Evolutionary conservation across 768 basidiomycete genomes (phyloP), one percentile per base, ranked within the genome.

Genomic region (Tylopilus sp.): DNA sequence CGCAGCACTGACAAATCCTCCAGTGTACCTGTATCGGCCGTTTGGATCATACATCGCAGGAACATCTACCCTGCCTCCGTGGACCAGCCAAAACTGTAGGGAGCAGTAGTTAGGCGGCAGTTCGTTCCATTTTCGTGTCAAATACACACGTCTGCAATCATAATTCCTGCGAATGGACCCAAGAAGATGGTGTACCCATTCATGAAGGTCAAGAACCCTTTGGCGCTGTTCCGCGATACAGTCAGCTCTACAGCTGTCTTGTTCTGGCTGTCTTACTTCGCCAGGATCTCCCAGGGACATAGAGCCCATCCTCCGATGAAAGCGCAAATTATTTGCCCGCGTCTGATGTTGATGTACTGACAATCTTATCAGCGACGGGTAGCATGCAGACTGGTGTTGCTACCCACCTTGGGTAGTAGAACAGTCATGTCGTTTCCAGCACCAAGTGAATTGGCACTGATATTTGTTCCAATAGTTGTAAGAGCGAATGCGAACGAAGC

Each of bases 271-370:
- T 17, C 58, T 34, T 26, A 66, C 66, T 74, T 77, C 4, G 76
- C 75, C 29, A 94, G 74, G 49, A 95, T 91, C 69, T 92, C 83
- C 92, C 92, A 95, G 4, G 92, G 90, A 56, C 82, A 84, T n/a
- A 91, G 69, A 0, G 78, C 83, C 92, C 92, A 95, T 1, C 89
- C 89, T 3, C 89, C 89, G 6, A 95, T 64, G 43, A 94, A 49
- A 0, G 89, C 88, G 57, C 89, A 92, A 30, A 95, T 73, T 54
- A 89, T 70, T 62, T 85, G 85, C 1, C 93, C 93, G 11, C 92
- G 77, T 47, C 81, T 77, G 56, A 93, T 89, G 64, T 94, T 89
- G 71, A 95, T 64, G 33, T 64, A 64, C 64, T 64, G 30, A 22
- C 36, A 24, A 36, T 26, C 10, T 17, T 4, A 42, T 51, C 31